Conservation (phyloP, 148 eudicot species). For the Vaccinium myrtillus region DNA sequence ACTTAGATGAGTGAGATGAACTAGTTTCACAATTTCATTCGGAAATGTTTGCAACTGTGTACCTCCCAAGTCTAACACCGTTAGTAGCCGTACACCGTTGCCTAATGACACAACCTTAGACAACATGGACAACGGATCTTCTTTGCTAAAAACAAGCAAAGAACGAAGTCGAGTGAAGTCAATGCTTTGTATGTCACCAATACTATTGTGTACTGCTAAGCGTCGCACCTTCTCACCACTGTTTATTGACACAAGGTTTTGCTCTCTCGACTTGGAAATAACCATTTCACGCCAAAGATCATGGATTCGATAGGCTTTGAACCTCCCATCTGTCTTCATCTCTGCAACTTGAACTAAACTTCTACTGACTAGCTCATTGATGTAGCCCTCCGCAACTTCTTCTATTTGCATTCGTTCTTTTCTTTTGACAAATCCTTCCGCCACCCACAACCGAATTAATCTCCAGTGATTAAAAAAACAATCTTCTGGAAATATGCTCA, state of each 20-base stretch:
- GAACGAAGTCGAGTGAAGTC: background rate
- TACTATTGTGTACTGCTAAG: background rate
- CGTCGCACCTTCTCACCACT: background rate
- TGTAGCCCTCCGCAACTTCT: background rate
- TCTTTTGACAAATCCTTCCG: background rate
- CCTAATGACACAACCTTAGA: background rate
- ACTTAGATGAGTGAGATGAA: slow-evolving; percentile 11
- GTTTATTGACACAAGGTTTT: background rate
- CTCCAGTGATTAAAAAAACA: background rate
- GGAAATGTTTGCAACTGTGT: slow-evolving; percentile 6
- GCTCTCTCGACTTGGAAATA: background rate
- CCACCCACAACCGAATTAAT: slow-evolving; percentile 16
- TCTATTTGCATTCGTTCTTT: background rate
- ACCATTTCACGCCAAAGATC: background rate
- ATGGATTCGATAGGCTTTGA: background rate
- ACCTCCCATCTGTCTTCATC: background rate
- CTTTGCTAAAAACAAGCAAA: background rate
- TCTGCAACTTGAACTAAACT: background rate
- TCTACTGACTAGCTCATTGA: background rate
- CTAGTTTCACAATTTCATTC: slow-evolving; percentile 8
- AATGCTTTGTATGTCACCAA: background rate
- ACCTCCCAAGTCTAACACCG: slow-evolving; percentile 12
- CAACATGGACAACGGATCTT: background rate
- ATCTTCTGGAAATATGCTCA: slow-evolving; percentile 18
- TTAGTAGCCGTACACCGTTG: background rate